Percentiles rank a stretch among this genome's conserved stretches.
Evolutionary conservation across 495 filamentous ascomycete genomes (phyloP).

Genomic region (Barbatosphaeria neglecta): DNA sequence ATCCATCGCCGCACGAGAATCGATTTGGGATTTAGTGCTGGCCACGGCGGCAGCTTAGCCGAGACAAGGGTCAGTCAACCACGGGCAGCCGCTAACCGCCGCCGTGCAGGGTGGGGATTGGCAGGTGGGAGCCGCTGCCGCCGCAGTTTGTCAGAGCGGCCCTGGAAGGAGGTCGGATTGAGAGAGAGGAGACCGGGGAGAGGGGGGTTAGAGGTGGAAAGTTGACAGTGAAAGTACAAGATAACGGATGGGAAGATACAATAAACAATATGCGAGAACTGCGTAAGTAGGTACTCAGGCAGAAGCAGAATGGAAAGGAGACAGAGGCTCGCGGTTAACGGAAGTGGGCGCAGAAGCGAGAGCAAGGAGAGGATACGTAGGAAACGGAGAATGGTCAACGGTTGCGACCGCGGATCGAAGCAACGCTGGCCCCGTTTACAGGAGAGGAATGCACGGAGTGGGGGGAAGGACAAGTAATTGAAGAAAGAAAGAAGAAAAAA

Average conservation of each 20-base stretch:
- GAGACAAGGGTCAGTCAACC: conserved; percentile 19
- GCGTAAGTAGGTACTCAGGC: too few species aligned
- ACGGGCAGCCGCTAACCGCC: conserved; percentile 12
- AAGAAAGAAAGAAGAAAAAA: background rate
- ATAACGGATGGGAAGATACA: too few species aligned
- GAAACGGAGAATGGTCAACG: too few species aligned
- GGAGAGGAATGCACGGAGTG: background rate
- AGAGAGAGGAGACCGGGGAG: background rate
- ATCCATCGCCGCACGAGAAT: conserved; percentile 19
- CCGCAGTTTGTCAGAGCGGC: background rate
- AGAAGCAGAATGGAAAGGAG: too few species aligned
- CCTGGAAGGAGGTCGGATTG: background rate
- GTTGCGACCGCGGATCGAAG: too few species aligned
- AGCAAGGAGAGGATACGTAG: too few species aligned
- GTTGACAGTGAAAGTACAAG: background rate
- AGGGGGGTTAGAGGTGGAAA: background rate
- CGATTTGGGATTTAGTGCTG: conserved; percentile 25
- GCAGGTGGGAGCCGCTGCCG: background rate
- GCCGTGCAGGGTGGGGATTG: background rate
- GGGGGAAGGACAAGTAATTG: background rate
- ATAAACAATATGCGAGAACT: too few species aligned
- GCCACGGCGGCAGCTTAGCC: conserved; percentile 21
- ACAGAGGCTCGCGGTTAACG: too few species aligned
- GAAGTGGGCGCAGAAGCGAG: too few species aligned
- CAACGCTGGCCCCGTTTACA: too few species aligned